Evolutionary conservation across 495 filamentous ascomycete species (phyloP), one percentile per base, ranked within the genome.

Genomic region (Hypoxylon fragiforme): DNA sequence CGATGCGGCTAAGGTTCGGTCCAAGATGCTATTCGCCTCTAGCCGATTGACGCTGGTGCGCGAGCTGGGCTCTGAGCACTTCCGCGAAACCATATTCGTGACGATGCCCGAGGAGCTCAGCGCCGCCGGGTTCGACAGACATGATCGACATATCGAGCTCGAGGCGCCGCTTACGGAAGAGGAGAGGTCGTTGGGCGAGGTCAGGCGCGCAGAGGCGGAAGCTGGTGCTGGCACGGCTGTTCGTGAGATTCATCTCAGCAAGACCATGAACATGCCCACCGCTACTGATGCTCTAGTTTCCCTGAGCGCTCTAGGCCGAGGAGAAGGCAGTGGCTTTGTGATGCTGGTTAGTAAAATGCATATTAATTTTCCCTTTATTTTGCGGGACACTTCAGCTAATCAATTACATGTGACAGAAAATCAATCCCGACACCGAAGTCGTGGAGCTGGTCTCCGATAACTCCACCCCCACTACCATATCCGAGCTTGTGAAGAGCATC

Each of bases 21-120:
- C 92, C 60, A 98, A 98, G 80, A 97, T 91, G 79, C 82, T 98
- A 42, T 96, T 97, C 71, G 92, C 94, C 26, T 83, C 88, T 32
- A 96, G 94, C 13, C 83, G 91, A 31, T 77, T 92, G 45, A 92
- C 91, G 0, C 78, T 98, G 8, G 77, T 86, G 32, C 81, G 92
- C 34, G 92, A 96, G 73, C 78, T 98, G 12, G 94, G 94, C 38
- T 85, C 82, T 15, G 94, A 97, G 71, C 85, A 89, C 67, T 97
- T 98, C 72, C 70, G 81, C 31, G 85, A 86, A 52, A 85, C 82
- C 31, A 80, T 90, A 3, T 86, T 96, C 61, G 88, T 86, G 16
- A 92, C 89, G 1, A 85, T 78, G 3, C 81, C 88, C 58, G 79
- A 84, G 36, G 89, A 92, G 57, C 69, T 96, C 39, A 86, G 74